These are phyloP conservation scores for Malassezia caprae DNA, from an alignment of 1,284 basidiomycete species.

Conservation along the genomic window DNA sequence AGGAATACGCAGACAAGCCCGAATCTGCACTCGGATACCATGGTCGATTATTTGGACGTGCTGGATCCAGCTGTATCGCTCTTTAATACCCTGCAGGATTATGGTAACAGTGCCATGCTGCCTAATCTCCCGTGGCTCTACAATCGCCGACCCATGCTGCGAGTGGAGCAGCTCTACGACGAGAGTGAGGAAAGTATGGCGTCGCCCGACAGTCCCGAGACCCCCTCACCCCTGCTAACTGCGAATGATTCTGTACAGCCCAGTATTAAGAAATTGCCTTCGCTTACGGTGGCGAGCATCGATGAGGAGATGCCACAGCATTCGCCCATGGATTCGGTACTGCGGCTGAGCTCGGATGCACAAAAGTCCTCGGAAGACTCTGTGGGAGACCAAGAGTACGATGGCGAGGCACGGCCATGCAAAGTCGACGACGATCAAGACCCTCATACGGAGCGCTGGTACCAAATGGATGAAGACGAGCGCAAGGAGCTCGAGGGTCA, in stretches of 20 bases:
- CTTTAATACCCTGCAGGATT: constrained; percentile 62
- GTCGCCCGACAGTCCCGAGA: not conserved
- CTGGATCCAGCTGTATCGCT: constrained; percentile 66
- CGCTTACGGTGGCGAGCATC: not conserved
- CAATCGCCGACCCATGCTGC: constrained; percentile 60
- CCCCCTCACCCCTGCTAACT: not conserved
- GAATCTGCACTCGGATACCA: constrained; percentile 30
- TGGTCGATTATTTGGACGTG: constrained; percentile 55
- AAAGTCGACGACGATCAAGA: constrained; percentile 23
- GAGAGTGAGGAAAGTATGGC: not conserved
- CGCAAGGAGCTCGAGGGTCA: constrained; percentile 58
- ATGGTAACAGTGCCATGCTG: constrained; percentile 66
- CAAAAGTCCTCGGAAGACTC: not conserved
- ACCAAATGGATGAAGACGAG: constrained; percentile 41
- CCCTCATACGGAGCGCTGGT: constrained; percentile 35
- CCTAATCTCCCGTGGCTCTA: constrained; percentile 60
- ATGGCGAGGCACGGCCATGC: not conserved
- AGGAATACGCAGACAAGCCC: not conserved
- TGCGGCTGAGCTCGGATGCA: not conserved
- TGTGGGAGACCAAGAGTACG: not conserved
- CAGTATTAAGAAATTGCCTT: not conserved
- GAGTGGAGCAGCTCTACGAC: constrained; percentile 48
- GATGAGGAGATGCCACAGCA: not conserved
- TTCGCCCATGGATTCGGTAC: not conserved
- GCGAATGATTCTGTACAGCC: not conserved